These are phyloP conservation scores for Ceratobasidium sp. DNA, from an alignment of 1,284 basidiomycete genomes.

Conservation along the genomic window DNA sequence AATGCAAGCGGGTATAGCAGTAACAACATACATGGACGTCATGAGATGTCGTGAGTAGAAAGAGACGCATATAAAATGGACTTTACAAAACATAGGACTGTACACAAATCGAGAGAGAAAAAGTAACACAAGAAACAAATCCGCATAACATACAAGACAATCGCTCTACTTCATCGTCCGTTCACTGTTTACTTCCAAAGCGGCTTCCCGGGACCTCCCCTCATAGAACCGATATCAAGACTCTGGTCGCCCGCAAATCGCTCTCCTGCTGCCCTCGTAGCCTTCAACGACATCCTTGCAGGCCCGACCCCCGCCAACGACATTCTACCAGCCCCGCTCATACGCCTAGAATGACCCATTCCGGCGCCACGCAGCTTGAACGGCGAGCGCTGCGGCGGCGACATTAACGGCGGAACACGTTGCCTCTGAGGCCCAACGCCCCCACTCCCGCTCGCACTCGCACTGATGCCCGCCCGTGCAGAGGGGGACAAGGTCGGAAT, in stretches of 20 bases:
- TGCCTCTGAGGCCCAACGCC: constrained; percentile 32
- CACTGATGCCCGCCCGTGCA: neutral
- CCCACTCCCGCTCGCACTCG: constrained; percentile 15
- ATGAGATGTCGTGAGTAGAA: constrained; percentile 33
- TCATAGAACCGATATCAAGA: constrained; percentile 12
- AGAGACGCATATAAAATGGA: constrained; percentile 17
- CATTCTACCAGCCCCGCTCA: constrained; percentile 19
- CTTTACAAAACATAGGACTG: constrained; percentile 31
- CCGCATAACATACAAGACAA: constrained; percentile 26
- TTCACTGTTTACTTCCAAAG: constrained; percentile 26
- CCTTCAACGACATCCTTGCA: constrained; percentile 28
- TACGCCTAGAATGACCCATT: constrained; percentile 16
- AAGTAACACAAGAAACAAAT: neutral
- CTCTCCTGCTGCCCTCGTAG: constrained; percentile 19
- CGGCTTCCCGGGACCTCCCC: constrained; percentile 15
- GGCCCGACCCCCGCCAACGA: constrained; percentile 21
- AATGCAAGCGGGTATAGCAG: constrained; percentile 26
- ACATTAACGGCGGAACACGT: constrained; percentile 11
- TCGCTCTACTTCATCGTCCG: neutral
- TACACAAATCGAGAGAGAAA: constrained; percentile 30
- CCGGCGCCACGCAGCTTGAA: constrained; percentile 27
- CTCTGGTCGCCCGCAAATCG: constrained; percentile 39
- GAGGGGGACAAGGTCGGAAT: constrained; percentile 59
- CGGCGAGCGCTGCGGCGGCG: constrained; percentile 29
- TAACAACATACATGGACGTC: constrained; percentile 26